Base-by-base conservation (phyloP, 768 basidiomycete genomes). In the Rhizopogon salebrosus region DNA sequence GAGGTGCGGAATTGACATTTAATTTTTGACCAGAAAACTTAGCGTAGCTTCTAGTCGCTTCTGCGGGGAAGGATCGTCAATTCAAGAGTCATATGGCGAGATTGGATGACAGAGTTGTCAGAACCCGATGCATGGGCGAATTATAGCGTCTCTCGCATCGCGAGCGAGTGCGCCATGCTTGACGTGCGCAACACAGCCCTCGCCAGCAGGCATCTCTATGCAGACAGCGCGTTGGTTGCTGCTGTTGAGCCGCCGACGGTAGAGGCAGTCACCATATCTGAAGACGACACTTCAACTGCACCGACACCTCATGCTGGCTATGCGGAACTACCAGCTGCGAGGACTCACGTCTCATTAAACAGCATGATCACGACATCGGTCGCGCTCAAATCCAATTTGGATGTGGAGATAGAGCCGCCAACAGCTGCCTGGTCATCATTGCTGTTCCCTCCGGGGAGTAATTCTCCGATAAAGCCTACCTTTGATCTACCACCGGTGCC, bases 341-440 rank as follows among this genome's bases (percentile, higher is more conserved):
- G 60, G 48, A 41, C 57, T 9, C 68, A 54, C n/a, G 52, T 90
- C 50, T 89, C 87, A 3, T 71, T 92, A n/a, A 79, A 84, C 59
- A 83, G 86, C 52, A 89, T 92, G 82, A 76, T 90, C 50, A 71
- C 80, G 20, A 83, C 80, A 2, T 89, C 88, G 1, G 73, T 89
- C 27, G 81, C 83, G 3, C 76, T 92, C 53, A 90, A 85, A 68
- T 86, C 86, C 10, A 82, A 84, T 54, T 63, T 83, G 16, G 80
- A 87, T 24, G 64, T 89, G 51, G 80, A 87, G 54, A 73, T 87
- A 48, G 70, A 77, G 31, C 72, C 80, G 31, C 74, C 80, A 4
- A 70, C 70, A 4, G 67, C 76, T 3, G 72, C 76, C 24, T 87
- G 86, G 84, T 73, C 82, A 5, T 60, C 72, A 7, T 57, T 66